Evolutionary conservation across 1,139 yeast genomes (phyloP).

Genomic region (Blastobotrys niveus): DNA sequence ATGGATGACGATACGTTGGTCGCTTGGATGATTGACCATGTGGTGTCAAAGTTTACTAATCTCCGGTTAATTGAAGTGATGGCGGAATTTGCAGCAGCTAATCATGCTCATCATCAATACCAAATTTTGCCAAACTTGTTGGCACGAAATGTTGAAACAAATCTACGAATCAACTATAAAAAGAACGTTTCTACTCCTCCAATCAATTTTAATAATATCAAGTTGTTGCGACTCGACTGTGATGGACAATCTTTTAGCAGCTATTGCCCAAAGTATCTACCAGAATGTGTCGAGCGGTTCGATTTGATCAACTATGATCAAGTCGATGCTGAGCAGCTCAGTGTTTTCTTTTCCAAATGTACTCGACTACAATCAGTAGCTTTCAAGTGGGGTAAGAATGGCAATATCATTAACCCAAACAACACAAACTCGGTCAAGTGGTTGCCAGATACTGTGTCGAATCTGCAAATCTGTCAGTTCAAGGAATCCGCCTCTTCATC

Average conservation of each 20-base stretch:
- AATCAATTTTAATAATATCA: slow-evolving; percentile 12
- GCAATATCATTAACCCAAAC: slow-evolving; percentile 3
- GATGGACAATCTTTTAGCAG: slow-evolving; percentile 13
- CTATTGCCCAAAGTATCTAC: slow-evolving; percentile 11
- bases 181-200: background rate
- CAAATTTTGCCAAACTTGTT: slow-evolving; percentile 10
- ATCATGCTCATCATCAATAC: background rate
- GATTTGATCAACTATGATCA: slow-evolving; percentile 14
- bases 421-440: slow-evolving; percentile 15
- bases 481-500: slow-evolving; percentile 1
- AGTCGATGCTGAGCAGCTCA: slow-evolving; percentile 10
- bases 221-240: slow-evolving; percentile 13
- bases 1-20: background rate
- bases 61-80: slow-evolving; percentile 12
- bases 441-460: slow-evolving; percentile 15
- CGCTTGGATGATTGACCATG: slow-evolving; percentile 6
- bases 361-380: slow-evolving; percentile 10
- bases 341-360: slow-evolving; percentile 12
- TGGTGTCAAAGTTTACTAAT: slow-evolving; percentile 6
- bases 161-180: slow-evolving; percentile 8
- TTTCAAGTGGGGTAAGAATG: slow-evolving; percentile 17
- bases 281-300: slow-evolving; percentile 15
- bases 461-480: slow-evolving; percentile 15
- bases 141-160: slow-evolving; percentile 8
- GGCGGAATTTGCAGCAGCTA: slow-evolving; percentile 2